A percentile compares a stretch with the other conserved stretches of the same genome.
Conservation (phyloP, 2,329 filamentous ascomycete species). For the Colletotrichum lindemuthianum region DNA sequence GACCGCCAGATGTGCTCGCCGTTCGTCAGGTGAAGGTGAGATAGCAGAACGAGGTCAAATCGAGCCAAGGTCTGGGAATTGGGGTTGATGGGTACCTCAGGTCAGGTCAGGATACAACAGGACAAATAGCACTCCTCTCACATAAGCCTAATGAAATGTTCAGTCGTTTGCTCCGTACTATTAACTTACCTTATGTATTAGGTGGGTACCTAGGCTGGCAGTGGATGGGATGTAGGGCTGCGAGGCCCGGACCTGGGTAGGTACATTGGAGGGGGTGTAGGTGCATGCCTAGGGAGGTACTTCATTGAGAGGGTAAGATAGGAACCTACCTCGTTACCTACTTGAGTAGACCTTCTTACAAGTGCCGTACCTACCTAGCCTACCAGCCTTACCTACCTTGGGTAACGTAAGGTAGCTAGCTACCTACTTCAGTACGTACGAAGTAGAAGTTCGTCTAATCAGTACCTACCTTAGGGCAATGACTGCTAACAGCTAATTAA, state of each 20-base stretch:
- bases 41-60: no score
- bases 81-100: not conserved
- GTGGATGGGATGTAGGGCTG: no score
- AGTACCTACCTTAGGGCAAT: not conserved
- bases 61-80: not conserved
- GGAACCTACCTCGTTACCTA: no score
- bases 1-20: not conserved
- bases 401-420: not conserved
- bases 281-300: no score
- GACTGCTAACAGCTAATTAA: no score
- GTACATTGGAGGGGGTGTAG: no score
- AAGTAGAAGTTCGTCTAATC: not conserved
- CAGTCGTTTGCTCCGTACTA: not conserved
- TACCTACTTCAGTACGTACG: not conserved
- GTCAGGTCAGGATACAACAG: not conserved
- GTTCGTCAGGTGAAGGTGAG: constrained; percentile 1
- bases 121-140: not conserved
- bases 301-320: no score
- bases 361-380: no score
- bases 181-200: not conserved
- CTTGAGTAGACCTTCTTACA: no score
- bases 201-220: no score
- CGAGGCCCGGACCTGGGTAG: no score
- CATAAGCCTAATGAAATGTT: not conserved
- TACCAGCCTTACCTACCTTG: no score